Base-by-base conservation (phyloP, 2,329 filamentous ascomycete genomes). In the Fusarium nisikadoi region DNA sequence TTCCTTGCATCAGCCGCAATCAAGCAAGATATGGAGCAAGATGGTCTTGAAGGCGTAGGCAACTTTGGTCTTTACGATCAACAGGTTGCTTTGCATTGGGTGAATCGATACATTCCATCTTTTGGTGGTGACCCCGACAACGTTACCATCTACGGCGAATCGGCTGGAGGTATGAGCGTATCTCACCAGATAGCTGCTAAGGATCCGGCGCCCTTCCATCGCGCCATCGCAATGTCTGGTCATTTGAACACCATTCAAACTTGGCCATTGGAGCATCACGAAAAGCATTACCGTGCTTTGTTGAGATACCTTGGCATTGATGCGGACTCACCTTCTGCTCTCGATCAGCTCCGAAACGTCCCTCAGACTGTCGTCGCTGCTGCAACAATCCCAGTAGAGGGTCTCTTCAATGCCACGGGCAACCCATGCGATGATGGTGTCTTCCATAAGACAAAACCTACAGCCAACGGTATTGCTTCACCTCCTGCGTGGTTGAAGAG, bases 371-470 rank as follows among this genome's bases (percentile, higher is more conserved):
- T n/a, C 3, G 33, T 71, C 9, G 46, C 70, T 17, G 27, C 27
- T 9, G 70, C 70, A 8, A 72, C 70, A 8, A 46, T 65, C 14
- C 60, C 64, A 2, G 43, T 72, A 0, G 70, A 71, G 27, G 64
- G 70, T 0, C 67, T 55, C 5, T 39, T 72, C 9, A 60, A 58
- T 9, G 56, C 64, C 9, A 71, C 70, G 1, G 70, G 70, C 1
- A 69, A 71, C 19, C 68, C 70, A 6, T 73, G 68, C 14, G 33
- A 69, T 14, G 70, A 73, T 19, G 54, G 68, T 2, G 42, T 52
- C 19, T 73, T 72, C 4, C 65, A 72, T 19, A 7, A 27, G 3
- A 17, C 7, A 2, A 47, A 20, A 3, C 68, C 70, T 4, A 41
- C 61, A 0, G 49, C 58, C 6, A 29, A 55, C 29, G 20, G 25